These are phyloP conservation scores for Sedum album DNA, from an alignment of 164 flowering plant species.

Conservation along the genomic window DNA sequence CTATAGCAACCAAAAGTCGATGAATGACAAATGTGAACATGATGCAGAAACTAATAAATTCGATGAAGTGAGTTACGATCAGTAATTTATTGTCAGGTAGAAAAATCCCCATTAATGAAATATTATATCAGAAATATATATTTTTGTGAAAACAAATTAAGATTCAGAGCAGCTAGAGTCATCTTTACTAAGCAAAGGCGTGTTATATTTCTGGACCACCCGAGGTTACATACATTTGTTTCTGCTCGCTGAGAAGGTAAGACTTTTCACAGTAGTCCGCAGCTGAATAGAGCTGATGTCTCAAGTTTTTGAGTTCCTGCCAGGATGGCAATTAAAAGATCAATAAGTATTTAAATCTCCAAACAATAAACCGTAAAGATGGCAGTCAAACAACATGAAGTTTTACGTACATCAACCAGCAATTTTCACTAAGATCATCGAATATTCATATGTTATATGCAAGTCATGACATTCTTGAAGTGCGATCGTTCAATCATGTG, in stretches of 20 bases:
- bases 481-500: not conserved
- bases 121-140: not conserved
- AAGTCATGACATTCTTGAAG: not conserved
- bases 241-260: slow-evolving; percentile 81
- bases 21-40: not conserved
- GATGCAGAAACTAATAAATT: not conserved
- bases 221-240: slow-evolving; percentile 58
- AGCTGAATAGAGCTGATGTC: slow-evolving; percentile 97
- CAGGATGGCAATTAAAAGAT: slow-evolving; percentile 2
- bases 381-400: not conserved
- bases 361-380: not conserved
- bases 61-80: no score
- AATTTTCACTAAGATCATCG: not conserved
- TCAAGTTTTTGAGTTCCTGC: slow-evolving; percentile 86
- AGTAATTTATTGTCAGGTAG: no score
- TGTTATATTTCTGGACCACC: not conserved
- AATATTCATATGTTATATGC: not conserved
- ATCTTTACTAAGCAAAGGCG: no score
- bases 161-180: no score
- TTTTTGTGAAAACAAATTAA: not conserved
- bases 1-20: slow-evolving; percentile 20
- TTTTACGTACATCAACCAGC: not conserved
- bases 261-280: slow-evolving; percentile 97
- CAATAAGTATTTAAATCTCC: not conserved
- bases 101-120: no score